These are phyloP conservation scores for Phytophthora pisi DNA, from an alignment of 352 stramenopile genomes.

Conservation along the genomic window DNA sequence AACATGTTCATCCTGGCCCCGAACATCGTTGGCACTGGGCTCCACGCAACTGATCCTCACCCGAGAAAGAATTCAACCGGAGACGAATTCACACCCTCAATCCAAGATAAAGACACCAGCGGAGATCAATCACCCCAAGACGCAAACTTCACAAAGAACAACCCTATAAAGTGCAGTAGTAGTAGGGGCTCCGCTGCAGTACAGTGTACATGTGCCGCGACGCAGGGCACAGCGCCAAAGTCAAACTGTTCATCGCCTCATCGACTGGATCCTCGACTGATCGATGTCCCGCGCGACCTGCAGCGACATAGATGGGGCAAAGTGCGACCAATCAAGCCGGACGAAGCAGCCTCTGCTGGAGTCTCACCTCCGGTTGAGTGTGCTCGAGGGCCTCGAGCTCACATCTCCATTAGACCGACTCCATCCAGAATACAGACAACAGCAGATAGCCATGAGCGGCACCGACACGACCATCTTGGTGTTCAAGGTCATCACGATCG, in stretches of 20 bases:
- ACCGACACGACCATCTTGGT: slow-evolving; percentile 13
- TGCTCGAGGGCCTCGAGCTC: not conserved
- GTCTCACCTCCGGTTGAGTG: not conserved
- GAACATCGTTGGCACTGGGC: slow-evolving; percentile 30
- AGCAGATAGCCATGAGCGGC: not conserved
- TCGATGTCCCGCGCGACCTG: not conserved
- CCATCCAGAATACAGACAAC: not conserved
- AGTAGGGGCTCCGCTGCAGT: too few relatives aligned
- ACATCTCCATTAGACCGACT: slow-evolving; percentile 1
- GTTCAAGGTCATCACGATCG: slow-evolving; percentile 33
- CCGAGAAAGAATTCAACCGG: too few relatives aligned
- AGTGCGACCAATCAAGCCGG: slow-evolving; percentile 2
- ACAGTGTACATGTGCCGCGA: not conserved
- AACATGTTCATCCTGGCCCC: slow-evolving; percentile 42
- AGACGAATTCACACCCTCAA: too few relatives aligned
- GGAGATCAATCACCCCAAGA: too few relatives aligned
- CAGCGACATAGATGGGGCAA: not conserved
- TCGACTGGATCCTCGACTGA: not conserved
- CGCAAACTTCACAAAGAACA: too few relatives aligned
- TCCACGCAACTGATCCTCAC: slow-evolving; percentile 41
- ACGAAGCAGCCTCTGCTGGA: not conserved
- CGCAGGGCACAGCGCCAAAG: not conserved
- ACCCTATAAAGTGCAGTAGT: too few relatives aligned
- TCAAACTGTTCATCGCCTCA: slow-evolving; percentile 23
- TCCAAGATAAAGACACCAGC: too few relatives aligned